A percentile compares a stretch with the other conserved stretches of the same genome.
phyloP scores from a whole-genome alignment of 352 stramenopile genomes.

The Phytopythium sindhum region DNA sequence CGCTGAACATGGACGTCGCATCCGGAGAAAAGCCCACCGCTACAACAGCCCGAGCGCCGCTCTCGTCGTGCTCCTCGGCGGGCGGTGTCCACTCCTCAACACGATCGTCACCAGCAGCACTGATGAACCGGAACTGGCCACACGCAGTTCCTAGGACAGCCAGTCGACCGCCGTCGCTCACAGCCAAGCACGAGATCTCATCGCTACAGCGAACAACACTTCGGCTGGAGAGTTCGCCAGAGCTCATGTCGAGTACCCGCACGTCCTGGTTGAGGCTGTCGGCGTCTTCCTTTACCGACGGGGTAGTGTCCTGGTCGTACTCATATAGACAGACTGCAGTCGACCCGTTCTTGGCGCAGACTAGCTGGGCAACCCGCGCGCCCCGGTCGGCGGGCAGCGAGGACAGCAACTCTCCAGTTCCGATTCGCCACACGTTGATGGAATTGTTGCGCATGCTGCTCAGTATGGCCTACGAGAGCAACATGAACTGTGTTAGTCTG shows the following conservation, averaged over 20 bases:
- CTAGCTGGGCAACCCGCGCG: background rate
- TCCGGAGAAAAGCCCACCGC: constrained; percentile 36
- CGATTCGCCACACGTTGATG: background rate
- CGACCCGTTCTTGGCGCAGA: constrained; percentile 3
- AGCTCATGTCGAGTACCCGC: constrained; percentile 2
- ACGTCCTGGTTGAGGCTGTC: background rate
- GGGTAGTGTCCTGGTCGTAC: background rate
- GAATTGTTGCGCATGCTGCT: background rate
- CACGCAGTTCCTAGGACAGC: constrained; percentile 22
- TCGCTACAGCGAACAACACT: constrained; percentile 23
- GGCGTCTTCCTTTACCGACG: background rate
- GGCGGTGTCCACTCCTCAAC: constrained; percentile 27
- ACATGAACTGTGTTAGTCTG: background rate
- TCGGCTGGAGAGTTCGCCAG: constrained; percentile 13
- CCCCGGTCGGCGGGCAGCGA: background rate
- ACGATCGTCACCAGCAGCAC: constrained; percentile 21
- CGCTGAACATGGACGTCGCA: constrained; percentile 26
- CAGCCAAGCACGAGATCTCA: constrained; percentile 29
- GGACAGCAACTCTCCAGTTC: background rate
- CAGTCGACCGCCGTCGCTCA: constrained; percentile 27
- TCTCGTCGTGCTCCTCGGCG: constrained; percentile 4
- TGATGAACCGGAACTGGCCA: constrained; percentile 33
- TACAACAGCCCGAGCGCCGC: constrained; percentile 7
- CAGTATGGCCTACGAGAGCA: background rate
- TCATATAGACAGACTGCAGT: constrained; percentile 3